Evolutionary conservation across 2,329 filamentous ascomycete species (phyloP).

Genomic region (Rhinocladiella mackenziei): DNA sequence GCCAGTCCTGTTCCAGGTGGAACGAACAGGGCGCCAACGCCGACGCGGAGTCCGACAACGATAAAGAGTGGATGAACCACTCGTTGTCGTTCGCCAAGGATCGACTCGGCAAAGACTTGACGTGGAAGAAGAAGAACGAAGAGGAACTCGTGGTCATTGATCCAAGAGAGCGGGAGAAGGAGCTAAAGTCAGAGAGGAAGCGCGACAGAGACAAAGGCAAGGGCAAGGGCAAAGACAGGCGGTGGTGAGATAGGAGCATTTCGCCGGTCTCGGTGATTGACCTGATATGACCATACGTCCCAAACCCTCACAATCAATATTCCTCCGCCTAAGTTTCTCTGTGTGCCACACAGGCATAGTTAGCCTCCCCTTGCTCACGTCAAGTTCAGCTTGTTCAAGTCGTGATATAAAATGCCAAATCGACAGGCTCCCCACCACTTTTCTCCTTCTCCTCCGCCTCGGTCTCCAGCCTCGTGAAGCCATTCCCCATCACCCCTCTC

Average conservation of each 20-base stretch:
- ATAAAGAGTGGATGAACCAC: conserved; percentile 79
- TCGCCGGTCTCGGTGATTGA: background rate
- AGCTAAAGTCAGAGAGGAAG: conserved; percentile 54
- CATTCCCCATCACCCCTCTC: conserved; percentile 35
- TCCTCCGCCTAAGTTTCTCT: too few relatives aligned
- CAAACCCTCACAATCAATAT: too few relatives aligned
- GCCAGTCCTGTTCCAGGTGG: conserved; percentile 86
- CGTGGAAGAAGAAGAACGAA: conserved; percentile 84
- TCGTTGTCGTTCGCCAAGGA: conserved; percentile 82
- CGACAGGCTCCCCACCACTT: conserved; percentile 11
- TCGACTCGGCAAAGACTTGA: conserved; percentile 82
- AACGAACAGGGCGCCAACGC: conserved; percentile 56
- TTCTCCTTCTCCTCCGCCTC: conserved; percentile 11
- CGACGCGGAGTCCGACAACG: conserved; percentile 49
- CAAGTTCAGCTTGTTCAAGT: conserved; percentile 1
- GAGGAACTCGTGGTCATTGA: conserved; percentile 92
- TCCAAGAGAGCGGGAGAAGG: conserved; percentile 74
- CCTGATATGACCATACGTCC: background rate
- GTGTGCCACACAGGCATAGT: too few relatives aligned
- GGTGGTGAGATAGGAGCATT: conserved; percentile 2
- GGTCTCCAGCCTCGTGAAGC: conserved; percentile 41
- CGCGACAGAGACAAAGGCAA: conserved; percentile 36
- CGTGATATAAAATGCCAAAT: conserved; percentile 21
- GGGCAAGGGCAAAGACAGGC: conserved; percentile 33
- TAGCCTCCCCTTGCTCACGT: too few relatives aligned